phyloP scores from a whole-genome alignment of 1,284 basidiomycete genomes.

The Trametes pubescens region DNA sequence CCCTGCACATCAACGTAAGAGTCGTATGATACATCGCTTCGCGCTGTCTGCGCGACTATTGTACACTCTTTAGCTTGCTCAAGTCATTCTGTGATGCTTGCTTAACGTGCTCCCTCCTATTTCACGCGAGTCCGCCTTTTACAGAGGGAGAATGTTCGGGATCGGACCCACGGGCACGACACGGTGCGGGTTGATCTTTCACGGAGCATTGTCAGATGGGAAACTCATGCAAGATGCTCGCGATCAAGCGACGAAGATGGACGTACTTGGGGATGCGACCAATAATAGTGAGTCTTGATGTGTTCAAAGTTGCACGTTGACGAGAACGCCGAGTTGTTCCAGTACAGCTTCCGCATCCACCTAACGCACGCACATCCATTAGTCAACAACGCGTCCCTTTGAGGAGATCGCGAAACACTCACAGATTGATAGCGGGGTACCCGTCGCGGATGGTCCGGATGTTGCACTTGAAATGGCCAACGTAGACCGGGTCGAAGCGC shows the following conservation, averaged over 20 bases:
- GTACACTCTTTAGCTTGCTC: no score
- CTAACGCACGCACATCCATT: conserved; percentile 41
- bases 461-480: conserved; percentile 96
- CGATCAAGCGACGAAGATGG: no score
- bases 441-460: conserved; percentile 79
- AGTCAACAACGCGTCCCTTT: background rate
- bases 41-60: no score
- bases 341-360: conserved; percentile 92
- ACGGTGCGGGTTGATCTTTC: conserved; percentile 62
- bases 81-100: no score
- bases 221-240: background rate
- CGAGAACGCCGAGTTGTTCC: conserved; percentile 91
- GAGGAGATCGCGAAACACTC: conserved; percentile 32
- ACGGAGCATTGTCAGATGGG: background rate
- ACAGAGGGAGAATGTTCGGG: conserved; percentile 74
- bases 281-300: conserved; percentile 90
- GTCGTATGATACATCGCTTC: no score
- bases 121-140: conserved; percentile 16
- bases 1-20: no score
- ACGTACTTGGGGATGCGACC: conserved; percentile 66
- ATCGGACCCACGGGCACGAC: conserved; percentile 82
- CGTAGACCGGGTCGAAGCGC: conserved; percentile 87
- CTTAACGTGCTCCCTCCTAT: no score
- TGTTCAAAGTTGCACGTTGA: conserved; percentile 89
- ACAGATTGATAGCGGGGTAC: conserved; percentile 84